phyloP scores from a whole-genome alignment of 768 basidiomycete species.

The Trametes elegans region DNA sequence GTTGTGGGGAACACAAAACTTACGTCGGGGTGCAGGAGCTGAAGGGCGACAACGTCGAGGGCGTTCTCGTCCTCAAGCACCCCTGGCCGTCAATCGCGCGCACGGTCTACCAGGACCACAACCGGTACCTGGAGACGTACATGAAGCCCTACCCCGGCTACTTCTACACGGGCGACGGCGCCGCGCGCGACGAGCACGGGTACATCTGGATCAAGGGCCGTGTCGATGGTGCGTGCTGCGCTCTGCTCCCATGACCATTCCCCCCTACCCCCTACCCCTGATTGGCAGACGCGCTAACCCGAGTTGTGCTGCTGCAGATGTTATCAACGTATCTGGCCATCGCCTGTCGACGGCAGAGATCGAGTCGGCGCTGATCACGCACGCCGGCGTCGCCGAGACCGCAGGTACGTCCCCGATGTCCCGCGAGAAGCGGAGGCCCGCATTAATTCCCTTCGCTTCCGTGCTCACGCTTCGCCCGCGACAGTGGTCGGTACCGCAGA shows the following conservation, averaged over 20 bases:
- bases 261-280: too few relatives aligned
- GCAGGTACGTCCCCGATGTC: slow-evolving; percentile 48
- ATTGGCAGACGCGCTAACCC: neutral
- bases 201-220: slow-evolving; percentile 99
- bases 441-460: neutral
- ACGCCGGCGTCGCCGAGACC: slow-evolving; percentile 94
- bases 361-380: slow-evolving; percentile 92
- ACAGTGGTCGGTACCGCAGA: slow-evolving; percentile 80
- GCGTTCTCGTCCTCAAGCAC: slow-evolving; percentile 79
- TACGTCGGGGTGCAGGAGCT: slow-evolving; percentile 56
- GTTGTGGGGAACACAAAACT: too few relatives aligned
- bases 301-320: slow-evolving; percentile 58
- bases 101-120: slow-evolving; percentile 89
- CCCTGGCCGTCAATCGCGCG: slow-evolving; percentile 98
- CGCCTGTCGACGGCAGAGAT: slow-evolving; percentile 97
- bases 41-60: slow-evolving; percentile 82
- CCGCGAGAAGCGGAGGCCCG: too few relatives aligned
- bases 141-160: slow-evolving; percentile 85
- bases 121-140: slow-evolving; percentile 73
- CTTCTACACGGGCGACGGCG: slow-evolving; percentile 98
- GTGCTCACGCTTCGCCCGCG: neutral
- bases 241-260: slow-evolving; percentile 6
- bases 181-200: slow-evolving; percentile 89
- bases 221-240: slow-evolving; percentile 69
- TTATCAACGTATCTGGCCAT: slow-evolving; percentile 98